phyloP scores from a whole-genome alignment of 352 stramenopile genomes.

The Phytophthora quininea region DNA sequence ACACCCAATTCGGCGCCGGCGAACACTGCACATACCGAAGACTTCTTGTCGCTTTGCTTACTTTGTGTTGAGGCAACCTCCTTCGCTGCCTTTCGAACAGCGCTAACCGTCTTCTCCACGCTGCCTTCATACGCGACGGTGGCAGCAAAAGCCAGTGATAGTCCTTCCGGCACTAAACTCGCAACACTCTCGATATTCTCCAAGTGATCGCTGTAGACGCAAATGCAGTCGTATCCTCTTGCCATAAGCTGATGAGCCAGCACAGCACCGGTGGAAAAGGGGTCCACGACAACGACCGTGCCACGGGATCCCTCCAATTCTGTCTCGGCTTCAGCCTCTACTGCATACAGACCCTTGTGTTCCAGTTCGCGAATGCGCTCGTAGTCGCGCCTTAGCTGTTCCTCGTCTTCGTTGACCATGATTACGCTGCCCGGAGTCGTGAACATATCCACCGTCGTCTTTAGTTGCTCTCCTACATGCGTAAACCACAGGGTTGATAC shows the following conservation, averaged over 20 bases:
- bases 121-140: constrained; percentile 74
- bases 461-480: constrained; percentile 61
- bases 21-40: constrained; percentile 82
- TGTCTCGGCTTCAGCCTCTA: constrained; percentile 32
- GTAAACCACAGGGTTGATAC: constrained; percentile 81
- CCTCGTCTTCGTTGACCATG: constrained; percentile 79
- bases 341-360: constrained; percentile 65
- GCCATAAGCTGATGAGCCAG: constrained; percentile 91
- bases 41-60: constrained; percentile 37
- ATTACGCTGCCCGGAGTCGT: constrained; percentile 86
- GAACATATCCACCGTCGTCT: constrained; percentile 91
- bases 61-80: constrained; percentile 48
- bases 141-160: constrained; percentile 79
- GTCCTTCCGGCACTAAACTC: constrained; percentile 75
- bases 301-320: constrained; percentile 39
- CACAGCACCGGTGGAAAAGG: constrained; percentile 95
- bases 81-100: constrained; percentile 48
- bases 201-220: constrained; percentile 84
- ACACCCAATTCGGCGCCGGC: constrained; percentile 94
- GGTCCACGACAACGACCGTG: constrained; percentile 94
- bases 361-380: constrained; percentile 86
- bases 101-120: constrained; percentile 48
- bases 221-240: constrained; percentile 91
- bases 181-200: constrained; percentile 86
- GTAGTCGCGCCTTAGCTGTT: constrained; percentile 85